Conservation (phyloP, 106 monocot genomes). For the Dendrobium nobile region DNA sequence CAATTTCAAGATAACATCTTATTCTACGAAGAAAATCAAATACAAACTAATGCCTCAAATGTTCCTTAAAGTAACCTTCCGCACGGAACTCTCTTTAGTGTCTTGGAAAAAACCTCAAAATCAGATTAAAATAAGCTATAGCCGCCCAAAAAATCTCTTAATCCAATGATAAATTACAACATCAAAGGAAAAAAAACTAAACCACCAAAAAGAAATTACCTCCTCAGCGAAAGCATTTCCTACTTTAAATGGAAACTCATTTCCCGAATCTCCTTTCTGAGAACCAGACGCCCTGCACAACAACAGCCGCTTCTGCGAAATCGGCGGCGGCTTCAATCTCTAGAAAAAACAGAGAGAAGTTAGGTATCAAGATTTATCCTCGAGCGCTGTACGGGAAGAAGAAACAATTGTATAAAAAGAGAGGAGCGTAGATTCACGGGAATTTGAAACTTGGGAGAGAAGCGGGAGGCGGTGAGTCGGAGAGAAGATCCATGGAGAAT, state of each 20-base stretch:
- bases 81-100: background rate
- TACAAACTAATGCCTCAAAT: background rate
- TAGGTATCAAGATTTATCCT: background rate
- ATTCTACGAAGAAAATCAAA: background rate
- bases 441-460: constrained; percentile 17
- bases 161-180: background rate
- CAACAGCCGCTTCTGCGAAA: constrained; percentile 6
- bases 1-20: background rate
- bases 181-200: background rate
- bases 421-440: constrained; percentile 10
- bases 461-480: constrained; percentile 5
- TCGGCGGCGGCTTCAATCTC: constrained; percentile 26
- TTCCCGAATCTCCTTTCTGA: constrained; percentile 19
- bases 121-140: background rate
- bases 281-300: constrained; percentile 27
- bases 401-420: background rate
- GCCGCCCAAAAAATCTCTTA: background rate
- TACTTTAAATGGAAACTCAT: constrained; percentile 18
- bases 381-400: background rate
- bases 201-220: constrained; percentile 19
- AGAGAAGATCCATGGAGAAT: constrained; percentile 11
- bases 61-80: no score
- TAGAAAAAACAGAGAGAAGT: constrained; percentile 4
- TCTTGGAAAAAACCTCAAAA: background rate
- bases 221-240: constrained; percentile 55